A percentile compares a stretch with the other conserved stretches of the same genome.
Evolutionary conservation across 176 grass and related monocot genomes (phyloP).

Genomic region (Elymus sibiricus): DNA sequence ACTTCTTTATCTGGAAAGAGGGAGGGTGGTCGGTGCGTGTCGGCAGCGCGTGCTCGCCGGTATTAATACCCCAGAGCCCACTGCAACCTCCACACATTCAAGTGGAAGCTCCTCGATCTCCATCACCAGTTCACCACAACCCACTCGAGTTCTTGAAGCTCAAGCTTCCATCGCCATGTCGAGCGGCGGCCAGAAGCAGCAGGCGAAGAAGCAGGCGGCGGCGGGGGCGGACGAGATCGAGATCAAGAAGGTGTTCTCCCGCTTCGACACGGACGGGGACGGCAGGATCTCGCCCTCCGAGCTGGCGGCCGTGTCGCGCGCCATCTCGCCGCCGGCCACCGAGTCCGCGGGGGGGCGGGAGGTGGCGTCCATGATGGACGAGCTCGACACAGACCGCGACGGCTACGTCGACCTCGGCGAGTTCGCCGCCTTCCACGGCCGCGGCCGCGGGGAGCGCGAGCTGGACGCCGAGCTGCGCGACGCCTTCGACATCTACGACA

Average conservation of each 20-base stretch:
- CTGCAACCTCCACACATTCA: neutral
- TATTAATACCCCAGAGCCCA: slow-evolving; percentile 20
- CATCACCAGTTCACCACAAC: neutral
- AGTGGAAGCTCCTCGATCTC: no score
- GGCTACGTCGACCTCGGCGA: slow-evolving; percentile 70
- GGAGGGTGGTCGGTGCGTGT: slow-evolving; percentile 23
- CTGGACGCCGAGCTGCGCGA: slow-evolving; percentile 62
- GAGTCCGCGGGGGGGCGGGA: slow-evolving; percentile 20
- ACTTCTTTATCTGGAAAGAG: slow-evolving; percentile 9
- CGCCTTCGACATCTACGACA: slow-evolving; percentile 75
- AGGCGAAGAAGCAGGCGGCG: neutral
- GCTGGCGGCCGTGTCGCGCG: slow-evolving; percentile 44
- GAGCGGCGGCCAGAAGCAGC: neutral
- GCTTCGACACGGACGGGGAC: slow-evolving; percentile 83
- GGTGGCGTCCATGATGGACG: slow-evolving; percentile 70
- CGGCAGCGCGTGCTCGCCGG: neutral
- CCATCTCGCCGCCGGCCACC: slow-evolving; percentile 42
- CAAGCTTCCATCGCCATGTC: slow-evolving; percentile 17
- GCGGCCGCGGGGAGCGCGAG: neutral
- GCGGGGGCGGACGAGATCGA: slow-evolving; percentile 23
- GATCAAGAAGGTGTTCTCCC: slow-evolving; percentile 67
- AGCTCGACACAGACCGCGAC: slow-evolving; percentile 77
- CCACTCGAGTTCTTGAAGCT: neutral
- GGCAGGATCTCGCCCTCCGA: slow-evolving; percentile 72
- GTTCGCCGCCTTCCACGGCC: slow-evolving; percentile 69